phyloP scores from a whole-genome alignment of 2,329 filamentous ascomycete species.

The Raffaelea deltoideospora region DNA sequence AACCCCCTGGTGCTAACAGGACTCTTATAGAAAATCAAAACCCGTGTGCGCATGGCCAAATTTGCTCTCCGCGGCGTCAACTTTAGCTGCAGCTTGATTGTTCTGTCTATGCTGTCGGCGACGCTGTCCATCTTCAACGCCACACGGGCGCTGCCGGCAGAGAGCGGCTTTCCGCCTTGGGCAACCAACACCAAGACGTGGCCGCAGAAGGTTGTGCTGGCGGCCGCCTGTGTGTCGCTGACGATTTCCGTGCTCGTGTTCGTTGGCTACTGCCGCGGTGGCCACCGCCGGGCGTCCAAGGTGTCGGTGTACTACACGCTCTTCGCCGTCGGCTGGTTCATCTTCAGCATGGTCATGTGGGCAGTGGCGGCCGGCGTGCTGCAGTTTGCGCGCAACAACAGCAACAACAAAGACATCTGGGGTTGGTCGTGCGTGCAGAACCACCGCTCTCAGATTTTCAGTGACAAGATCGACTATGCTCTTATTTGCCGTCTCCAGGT shows the following conservation, averaged over 20 bases:
- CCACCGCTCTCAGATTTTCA: conserved; percentile 60
- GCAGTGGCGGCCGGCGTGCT: conserved; percentile 70
- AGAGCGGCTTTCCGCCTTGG: conserved; percentile 79
- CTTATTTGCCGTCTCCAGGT: conserved; percentile 82
- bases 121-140: conserved; percentile 87
- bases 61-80: conserved; percentile 89
- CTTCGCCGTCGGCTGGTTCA: conserved; percentile 87
- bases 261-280: conserved; percentile 73
- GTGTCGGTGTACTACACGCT: conserved; percentile 89
- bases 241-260: conserved; percentile 67
- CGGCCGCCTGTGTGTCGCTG: conserved; percentile 68
- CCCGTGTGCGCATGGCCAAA: conserved; percentile 82
- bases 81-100: conserved; percentile 92
- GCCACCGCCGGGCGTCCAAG: conserved; percentile 80
- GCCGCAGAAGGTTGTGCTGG: conserved; percentile 77
- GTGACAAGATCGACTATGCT: conserved; percentile 70
- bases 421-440: conserved; percentile 96
- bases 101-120: conserved; percentile 78
- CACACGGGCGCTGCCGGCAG: conserved; percentile 56
- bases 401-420: conserved; percentile 81
- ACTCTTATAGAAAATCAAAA: conserved; percentile 84
- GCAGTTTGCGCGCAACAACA: conserved; percentile 60
- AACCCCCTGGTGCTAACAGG: no score
- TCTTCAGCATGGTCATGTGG: conserved; percentile 89
- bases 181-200: conserved; percentile 63